These are phyloP conservation scores for Kwoniella sp. DNA, from an alignment of 768 basidiomycete species.

Conservation along the genomic window DNA sequence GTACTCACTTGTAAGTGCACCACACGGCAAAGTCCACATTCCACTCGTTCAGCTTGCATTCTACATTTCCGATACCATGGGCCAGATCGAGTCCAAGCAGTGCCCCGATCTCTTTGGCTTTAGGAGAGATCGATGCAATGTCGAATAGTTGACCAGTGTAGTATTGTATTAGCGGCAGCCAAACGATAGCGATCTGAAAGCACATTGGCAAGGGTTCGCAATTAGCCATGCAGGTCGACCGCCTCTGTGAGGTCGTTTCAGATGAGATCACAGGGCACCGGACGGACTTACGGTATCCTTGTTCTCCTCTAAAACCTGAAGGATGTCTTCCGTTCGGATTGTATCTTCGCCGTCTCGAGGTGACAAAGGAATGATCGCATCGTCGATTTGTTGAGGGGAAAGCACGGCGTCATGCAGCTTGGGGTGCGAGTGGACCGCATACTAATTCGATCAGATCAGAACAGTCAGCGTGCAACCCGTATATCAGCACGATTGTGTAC, in stretches of 20 bases:
- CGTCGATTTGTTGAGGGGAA: slow-evolving; percentile 55
- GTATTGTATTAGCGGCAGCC: slow-evolving; percentile 93
- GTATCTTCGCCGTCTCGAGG: slow-evolving; percentile 82
- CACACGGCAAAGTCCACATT: slow-evolving; percentile 95
- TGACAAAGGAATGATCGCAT: slow-evolving; percentile 73
- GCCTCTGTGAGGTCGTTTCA: too few species aligned
- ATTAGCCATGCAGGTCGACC: background rate
- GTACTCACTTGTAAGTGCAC: slow-evolving; percentile 80
- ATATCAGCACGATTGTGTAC: too few species aligned
- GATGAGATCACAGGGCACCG: background rate
- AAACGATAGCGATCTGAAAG: slow-evolving; percentile 77
- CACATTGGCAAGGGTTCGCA: background rate
- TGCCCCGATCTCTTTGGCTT: slow-evolving; percentile 83
- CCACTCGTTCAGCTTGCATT: slow-evolving; percentile 87
- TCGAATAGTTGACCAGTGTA: slow-evolving; percentile 96
- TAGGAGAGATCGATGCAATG: slow-evolving; percentile 77
- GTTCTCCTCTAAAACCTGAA: slow-evolving; percentile 68
- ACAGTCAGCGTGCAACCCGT: too few species aligned
- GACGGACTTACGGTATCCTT: slow-evolving; percentile 42
- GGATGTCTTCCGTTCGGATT: slow-evolving; percentile 85
- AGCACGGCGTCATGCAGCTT: slow-evolving; percentile 74
- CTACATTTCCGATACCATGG: slow-evolving; percentile 92
- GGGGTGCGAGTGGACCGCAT: slow-evolving; percentile 94
- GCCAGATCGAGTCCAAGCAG: slow-evolving; percentile 96
- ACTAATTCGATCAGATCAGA: slow-evolving; percentile 65